phyloP scores from a whole-genome alignment of 2,329 filamentous ascomycete genomes.

The Cryphonectria carpinicola region DNA sequence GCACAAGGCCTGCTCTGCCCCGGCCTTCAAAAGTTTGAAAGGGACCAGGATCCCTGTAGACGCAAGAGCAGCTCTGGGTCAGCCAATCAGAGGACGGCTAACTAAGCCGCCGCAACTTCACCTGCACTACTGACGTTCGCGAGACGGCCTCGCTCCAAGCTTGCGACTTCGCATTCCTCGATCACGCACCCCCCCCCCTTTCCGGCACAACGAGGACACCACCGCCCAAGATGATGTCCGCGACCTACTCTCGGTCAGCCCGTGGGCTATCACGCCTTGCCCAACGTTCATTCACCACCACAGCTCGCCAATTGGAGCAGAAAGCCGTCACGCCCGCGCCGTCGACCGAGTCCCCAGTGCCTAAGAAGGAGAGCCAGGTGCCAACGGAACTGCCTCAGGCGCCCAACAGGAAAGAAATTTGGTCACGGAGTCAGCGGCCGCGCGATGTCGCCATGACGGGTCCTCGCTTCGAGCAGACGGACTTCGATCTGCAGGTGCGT shows the following conservation, averaged over 20 bases:
- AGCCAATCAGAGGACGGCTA: constrained; percentile 13
- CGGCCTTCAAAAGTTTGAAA: constrained; percentile 6
- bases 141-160: constrained; percentile 25
- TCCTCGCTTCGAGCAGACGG: constrained; percentile 95
- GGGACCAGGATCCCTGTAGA: constrained; percentile 2
- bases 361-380: constrained; percentile 47
- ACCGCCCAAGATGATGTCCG: constrained; percentile 50
- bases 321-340: constrained; percentile 43
- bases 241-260: constrained; percentile 44
- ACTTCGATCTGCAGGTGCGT: constrained; percentile 86
- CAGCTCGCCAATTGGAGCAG: constrained; percentile 51
- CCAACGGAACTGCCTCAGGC: constrained; percentile 70
- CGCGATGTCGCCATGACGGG: constrained; percentile 86
- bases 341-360: constrained; percentile 47
- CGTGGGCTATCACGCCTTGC: constrained; percentile 48
- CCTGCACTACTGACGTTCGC: constrained; percentile 7
- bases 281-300: constrained; percentile 53
- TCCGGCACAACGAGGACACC: constrained; percentile 16
- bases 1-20: not conserved
- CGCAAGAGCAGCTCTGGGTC: not conserved
- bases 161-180: constrained; percentile 17
- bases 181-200: not conserved
- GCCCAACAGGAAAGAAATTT: constrained; percentile 80
- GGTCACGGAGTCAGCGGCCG: constrained; percentile 85
- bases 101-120: constrained; percentile 14